A percentile compares a stretch with the other conserved stretches of the same genome.
Conservation (phyloP, 2,329 filamentous ascomycete species). For the Chalara sp. region DNA sequence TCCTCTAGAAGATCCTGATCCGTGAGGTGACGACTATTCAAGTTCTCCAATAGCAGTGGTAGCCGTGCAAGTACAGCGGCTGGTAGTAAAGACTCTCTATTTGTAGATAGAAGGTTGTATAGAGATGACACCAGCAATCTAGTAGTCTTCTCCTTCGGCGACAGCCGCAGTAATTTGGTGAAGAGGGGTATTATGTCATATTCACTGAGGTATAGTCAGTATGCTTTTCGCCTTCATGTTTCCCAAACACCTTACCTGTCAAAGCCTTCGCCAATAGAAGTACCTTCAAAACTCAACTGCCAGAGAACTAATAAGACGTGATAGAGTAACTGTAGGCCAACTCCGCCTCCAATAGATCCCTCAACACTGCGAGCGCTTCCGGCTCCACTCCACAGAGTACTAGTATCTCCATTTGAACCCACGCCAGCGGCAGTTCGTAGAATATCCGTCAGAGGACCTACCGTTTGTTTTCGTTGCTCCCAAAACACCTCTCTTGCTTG, state of each 20-base stretch:
- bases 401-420: slow-evolving; percentile 56
- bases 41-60: slow-evolving; percentile 58
- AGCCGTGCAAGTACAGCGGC: slow-evolving; percentile 81
- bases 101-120: slow-evolving; percentile 69
- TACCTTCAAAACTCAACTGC: slow-evolving; percentile 94
- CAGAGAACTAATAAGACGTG: slow-evolving; percentile 89
- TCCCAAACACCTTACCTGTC: slow-evolving; percentile 61
- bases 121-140: slow-evolving; percentile 84
- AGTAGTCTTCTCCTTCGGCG: slow-evolving; percentile 97
- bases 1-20: slow-evolving; percentile 61
- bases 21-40: slow-evolving; percentile 53
- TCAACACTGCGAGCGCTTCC: slow-evolving; percentile 50
- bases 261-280: slow-evolving; percentile 63
- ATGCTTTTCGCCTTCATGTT: not conserved
- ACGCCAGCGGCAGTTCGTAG: slow-evolving; percentile 71
- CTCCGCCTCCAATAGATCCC: slow-evolving; percentile 65
- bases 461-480: slow-evolving; percentile 80
- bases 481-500: slow-evolving; percentile 79
- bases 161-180: slow-evolving; percentile 83
- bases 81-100: slow-evolving; percentile 69
- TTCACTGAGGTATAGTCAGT: slow-evolving; percentile 53
- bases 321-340: slow-evolving; percentile 89
- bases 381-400: slow-evolving; percentile 55
- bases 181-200: slow-evolving; percentile 90
- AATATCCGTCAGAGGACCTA: slow-evolving; percentile 76